These are phyloP conservation scores for Vicia sativa DNA, from an alignment of 306 rosid species.

Conservation along the genomic window DNA sequence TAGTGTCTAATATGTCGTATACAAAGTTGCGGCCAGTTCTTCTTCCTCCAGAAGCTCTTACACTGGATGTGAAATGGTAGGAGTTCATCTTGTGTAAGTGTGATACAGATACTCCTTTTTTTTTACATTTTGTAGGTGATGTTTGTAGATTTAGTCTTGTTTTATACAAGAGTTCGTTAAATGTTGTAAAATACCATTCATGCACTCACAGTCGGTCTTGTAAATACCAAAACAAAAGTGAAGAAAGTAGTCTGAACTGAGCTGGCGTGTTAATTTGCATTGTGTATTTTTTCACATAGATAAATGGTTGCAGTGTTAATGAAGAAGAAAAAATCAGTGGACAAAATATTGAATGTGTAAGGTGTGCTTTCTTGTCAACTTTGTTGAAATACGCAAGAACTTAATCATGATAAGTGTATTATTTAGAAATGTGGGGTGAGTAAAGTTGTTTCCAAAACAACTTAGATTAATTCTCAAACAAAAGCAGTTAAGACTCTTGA, in stretches of 20 bases:
- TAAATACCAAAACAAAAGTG: slow-evolving; percentile 46
- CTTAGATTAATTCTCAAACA: too few species aligned
- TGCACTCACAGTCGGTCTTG: slow-evolving; percentile 42
- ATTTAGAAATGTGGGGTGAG: slow-evolving; percentile 10
- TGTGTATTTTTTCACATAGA: background rate
- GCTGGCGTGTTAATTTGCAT: slow-evolving; percentile 35
- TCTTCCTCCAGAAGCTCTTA: slow-evolving; percentile 79
- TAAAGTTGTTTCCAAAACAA: background rate
- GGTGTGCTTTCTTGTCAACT: background rate
- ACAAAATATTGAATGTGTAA: background rate
- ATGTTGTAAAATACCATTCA: slow-evolving; percentile 39
- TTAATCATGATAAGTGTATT: background rate
- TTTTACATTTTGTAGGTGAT: slow-evolving; percentile 17
- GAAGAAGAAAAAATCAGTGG: background rate
- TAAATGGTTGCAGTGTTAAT: background rate
- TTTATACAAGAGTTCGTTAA: slow-evolving; percentile 26
- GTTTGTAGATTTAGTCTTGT: slow-evolving; percentile 39
- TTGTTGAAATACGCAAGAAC: slow-evolving; percentile 26
- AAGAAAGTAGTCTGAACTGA: slow-evolving; percentile 46
- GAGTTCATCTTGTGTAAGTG: slow-evolving; percentile 45
- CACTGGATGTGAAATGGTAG: slow-evolving; percentile 93
- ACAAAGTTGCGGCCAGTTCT: slow-evolving; percentile 69
- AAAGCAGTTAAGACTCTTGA: background rate
- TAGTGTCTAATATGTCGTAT: slow-evolving; percentile 78
- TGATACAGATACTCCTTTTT: slow-evolving; percentile 20